Evolutionary conservation across 305 asterid genomes (phyloP).

Genomic region (Fraxinus greggii): DNA sequence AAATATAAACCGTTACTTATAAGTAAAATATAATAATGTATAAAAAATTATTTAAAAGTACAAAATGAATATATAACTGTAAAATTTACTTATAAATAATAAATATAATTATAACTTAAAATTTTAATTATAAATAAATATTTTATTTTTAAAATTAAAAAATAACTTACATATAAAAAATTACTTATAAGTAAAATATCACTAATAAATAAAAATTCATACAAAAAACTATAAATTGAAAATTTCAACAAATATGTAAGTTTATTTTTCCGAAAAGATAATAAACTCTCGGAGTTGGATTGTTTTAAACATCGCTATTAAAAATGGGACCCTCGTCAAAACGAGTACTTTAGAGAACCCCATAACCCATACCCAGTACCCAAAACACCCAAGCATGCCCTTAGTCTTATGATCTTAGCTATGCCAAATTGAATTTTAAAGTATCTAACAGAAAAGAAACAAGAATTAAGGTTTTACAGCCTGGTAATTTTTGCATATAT

Average conservation of each 20-base stretch:
- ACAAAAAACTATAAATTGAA: background rate
- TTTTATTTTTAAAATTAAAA: too few relatives aligned
- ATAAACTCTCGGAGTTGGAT: background rate
- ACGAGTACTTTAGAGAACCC: too few relatives aligned
- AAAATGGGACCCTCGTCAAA: too few relatives aligned
- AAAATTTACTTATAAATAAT: too few relatives aligned
- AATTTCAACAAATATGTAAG: background rate
- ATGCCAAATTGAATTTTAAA: background rate
- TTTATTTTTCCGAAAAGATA: too few relatives aligned
- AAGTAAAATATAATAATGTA: background rate
- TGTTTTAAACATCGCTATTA: too few relatives aligned
- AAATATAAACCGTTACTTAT: too few relatives aligned
- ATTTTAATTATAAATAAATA: too few relatives aligned
- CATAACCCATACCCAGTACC: background rate
- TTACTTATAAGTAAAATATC: background rate
- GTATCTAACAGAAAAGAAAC: background rate
- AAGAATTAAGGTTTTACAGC: conserved; percentile 33
- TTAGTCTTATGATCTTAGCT: background rate
- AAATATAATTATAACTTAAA: background rate
- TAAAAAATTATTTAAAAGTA: too few relatives aligned
- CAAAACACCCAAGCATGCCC: too few relatives aligned
- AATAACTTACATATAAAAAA: background rate
- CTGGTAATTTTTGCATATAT: conserved; percentile 31
- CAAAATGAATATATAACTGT: background rate
- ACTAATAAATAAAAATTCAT: too few relatives aligned